These are phyloP conservation scores for Yarrowia osloensis DNA, from an alignment of 805 yeast genomes.

Conservation along the genomic window DNA sequence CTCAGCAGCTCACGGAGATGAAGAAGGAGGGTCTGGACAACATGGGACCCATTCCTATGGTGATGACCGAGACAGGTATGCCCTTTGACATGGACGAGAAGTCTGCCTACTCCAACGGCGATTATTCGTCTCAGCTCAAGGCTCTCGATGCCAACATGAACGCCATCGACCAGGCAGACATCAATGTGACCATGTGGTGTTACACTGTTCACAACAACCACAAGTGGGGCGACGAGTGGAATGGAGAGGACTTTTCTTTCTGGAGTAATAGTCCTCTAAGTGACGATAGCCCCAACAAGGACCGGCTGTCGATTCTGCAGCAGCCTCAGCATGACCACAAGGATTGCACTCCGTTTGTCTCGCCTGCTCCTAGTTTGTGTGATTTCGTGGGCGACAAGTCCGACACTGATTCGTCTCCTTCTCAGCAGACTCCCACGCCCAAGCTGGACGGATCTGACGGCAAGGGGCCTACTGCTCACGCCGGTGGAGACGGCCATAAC, in stretches of 20 bases:
- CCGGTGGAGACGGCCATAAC: not conserved
- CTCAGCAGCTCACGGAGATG: conserved; percentile 65
- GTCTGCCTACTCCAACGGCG: conserved; percentile 61
- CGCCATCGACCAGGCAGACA: conserved; percentile 71
- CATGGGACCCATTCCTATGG: conserved; percentile 68
- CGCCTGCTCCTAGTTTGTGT: conserved; percentile 9
- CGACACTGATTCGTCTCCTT: not conserved
- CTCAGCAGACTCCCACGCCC: conserved; percentile 1
- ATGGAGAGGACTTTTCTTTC: conserved; percentile 85
- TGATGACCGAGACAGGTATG: conserved; percentile 90
- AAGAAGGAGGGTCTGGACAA: conserved; percentile 57
- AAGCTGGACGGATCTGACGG: not conserved
- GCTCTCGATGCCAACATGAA: conserved; percentile 79
- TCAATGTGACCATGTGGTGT: conserved; percentile 83
- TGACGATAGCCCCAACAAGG: conserved; percentile 16
- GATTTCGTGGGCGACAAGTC: conserved; percentile 14
- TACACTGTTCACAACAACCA: conserved; percentile 72
- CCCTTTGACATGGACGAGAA: conserved; percentile 91
- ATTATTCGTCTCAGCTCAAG: conserved; percentile 66
- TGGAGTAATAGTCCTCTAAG: conserved; percentile 58
- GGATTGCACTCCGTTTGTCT: conserved; percentile 21
- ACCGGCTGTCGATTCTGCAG: not conserved
- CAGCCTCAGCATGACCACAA: not conserved
- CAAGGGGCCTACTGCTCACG: not conserved
- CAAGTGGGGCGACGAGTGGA: conserved; percentile 87